Percentiles rank a stretch among this genome's conserved stretches.
Conservation (phyloP, 1,284 basidiomycete species). For the Sanghuangporus baumii region DNA sequence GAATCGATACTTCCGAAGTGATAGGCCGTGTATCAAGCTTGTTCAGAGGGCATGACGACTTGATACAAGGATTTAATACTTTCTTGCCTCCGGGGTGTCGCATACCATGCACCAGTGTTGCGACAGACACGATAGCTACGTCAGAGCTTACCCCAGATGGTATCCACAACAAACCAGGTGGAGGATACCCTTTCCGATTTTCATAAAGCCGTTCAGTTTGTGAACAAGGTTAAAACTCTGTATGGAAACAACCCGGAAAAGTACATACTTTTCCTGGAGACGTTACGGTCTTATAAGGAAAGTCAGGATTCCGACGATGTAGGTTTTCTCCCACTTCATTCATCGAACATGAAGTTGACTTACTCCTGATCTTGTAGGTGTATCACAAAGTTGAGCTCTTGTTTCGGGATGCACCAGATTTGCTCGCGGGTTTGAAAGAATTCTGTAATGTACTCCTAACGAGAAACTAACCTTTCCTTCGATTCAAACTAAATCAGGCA, state of each 20-base stretch:
- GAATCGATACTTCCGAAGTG: slow-evolving; percentile 98
- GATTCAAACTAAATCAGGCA: too few relatives aligned
- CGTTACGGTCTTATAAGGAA: slow-evolving; percentile 96
- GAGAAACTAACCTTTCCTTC: too few relatives aligned
- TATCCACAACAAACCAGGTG: neutral
- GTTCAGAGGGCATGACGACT: slow-evolving; percentile 86
- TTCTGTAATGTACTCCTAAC: too few relatives aligned
- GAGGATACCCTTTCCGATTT: slow-evolving; percentile 57
- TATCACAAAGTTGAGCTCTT: slow-evolving; percentile 89
- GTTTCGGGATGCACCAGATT: slow-evolving; percentile 89
- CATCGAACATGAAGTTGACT: neutral
- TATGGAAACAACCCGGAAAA: slow-evolving; percentile 88
- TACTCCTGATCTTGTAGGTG: too few relatives aligned
- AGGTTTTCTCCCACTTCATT: slow-evolving; percentile 27
- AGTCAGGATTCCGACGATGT: slow-evolving; percentile 89
- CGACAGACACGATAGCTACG: slow-evolving; percentile 61
- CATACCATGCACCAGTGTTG: slow-evolving; percentile 83
- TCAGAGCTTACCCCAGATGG: slow-evolving; percentile 38
- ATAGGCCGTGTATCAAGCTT: slow-evolving; percentile 96
- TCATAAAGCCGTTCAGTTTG: slow-evolving; percentile 95
- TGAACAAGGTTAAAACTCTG: slow-evolving; percentile 97
- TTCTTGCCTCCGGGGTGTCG: slow-evolving; percentile 96
- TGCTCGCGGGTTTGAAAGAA: slow-evolving; percentile 73
- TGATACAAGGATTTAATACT: slow-evolving; percentile 99
- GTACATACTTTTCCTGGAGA: slow-evolving; percentile 98